Evolutionary conservation across 148 eudicot species (phyloP), one percentile per base, ranked within the genome.

Genomic region (Vaccinium vitisidaea): DNA sequence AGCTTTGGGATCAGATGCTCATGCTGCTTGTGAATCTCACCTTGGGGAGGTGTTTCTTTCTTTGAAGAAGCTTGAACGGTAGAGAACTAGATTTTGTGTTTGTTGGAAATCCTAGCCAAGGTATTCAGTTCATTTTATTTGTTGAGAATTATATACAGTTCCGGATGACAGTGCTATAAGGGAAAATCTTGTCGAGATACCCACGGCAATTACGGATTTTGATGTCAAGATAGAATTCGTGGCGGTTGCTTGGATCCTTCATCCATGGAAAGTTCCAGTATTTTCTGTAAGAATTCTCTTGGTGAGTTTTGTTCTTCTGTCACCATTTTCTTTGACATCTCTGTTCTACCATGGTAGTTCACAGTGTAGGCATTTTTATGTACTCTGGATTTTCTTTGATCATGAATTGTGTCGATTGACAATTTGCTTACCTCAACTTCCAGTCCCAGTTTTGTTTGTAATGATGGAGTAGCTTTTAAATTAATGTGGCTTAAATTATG

Each of bases 21-120:
- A 83, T 76, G 83, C 89, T 63, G 93, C 90, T 50, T 97, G 98
- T 84, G 93, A 93, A 85, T 85, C 95, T 79, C 94, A 94, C 80
- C 93, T 97, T 56, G 96, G 98, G 15, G 96, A 91, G 30, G n/a
- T 70, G 3, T 95, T 97, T 89, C 91, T 91, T 85, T 88, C 93
- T 75, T 86, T 97, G 85, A 93, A 92, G 91, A 92, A 88, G 86
- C 88, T 58, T 4, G 89, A 58, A 78, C 19, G 21, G 69, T 83
- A 80, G 84, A 50, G 58, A 19, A 18, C 14, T 11, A 36, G 53
- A 39, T 69, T 63, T 63, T 43, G 52, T n/a, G 30, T 69, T 80
- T 75, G 75, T 49, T 59, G 48, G 49, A n/a, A 80, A 49, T 2
- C 83, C 75, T 75, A 65, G 61, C 59, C 19, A 27, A 36, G 70